Evolutionary conservation across 2,329 filamentous ascomycete genomes (phyloP).

Genomic region (Aspergillus melleus): DNA sequence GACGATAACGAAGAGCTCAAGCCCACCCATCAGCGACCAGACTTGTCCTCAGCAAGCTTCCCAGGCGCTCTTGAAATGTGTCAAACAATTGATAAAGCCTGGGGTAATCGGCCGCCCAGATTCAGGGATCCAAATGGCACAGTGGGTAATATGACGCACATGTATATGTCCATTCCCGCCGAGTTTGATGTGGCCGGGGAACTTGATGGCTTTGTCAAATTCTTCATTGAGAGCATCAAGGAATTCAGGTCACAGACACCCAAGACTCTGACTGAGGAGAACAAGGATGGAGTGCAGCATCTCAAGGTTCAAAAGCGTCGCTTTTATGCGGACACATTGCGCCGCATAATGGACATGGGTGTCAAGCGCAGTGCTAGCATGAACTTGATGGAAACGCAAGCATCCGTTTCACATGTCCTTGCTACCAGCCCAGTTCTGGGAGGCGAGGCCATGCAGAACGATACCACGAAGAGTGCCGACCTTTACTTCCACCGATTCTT

Average conservation of each 20-base stretch:
- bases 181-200: constrained; percentile 59
- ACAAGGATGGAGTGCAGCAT: constrained; percentile 79
- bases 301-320: constrained; percentile 88
- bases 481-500: constrained; percentile 78
- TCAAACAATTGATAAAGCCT: constrained; percentile 28
- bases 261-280: constrained; percentile 76
- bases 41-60: constrained; percentile 21
- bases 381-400: constrained; percentile 71
- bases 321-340: constrained; percentile 84
- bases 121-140: constrained; percentile 71
- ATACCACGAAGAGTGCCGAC: constrained; percentile 52
- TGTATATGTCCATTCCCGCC: constrained; percentile 55
- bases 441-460: constrained; percentile 20
- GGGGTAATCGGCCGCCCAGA: constrained; percentile 57
- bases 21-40: constrained; percentile 9
- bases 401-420: constrained; percentile 68
- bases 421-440: constrained; percentile 52
- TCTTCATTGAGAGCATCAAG: constrained; percentile 66
- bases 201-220: constrained; percentile 67
- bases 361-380: constrained; percentile 78
- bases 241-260: constrained; percentile 85
- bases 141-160: constrained; percentile 69
- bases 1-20: constrained; percentile 34
- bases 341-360: constrained; percentile 82
- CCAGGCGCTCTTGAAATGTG: constrained; percentile 36